These are phyloP conservation scores for Salvia miltiorrhiza DNA, from an alignment of 257 asterid genomes.

Conservation along the genomic window DNA sequence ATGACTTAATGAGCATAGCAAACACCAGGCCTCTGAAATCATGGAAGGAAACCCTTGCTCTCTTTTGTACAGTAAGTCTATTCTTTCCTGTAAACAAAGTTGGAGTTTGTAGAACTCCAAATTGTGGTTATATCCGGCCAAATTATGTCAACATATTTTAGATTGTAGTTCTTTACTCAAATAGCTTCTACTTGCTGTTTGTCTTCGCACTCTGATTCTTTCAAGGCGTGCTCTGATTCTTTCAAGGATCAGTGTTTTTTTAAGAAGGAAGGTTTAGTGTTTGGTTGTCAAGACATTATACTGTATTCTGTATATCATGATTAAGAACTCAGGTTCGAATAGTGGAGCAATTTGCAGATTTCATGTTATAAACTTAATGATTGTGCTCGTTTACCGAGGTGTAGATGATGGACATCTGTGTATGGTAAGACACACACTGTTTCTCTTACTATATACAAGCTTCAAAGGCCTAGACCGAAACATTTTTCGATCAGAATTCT, in stretches of 20 bases:
- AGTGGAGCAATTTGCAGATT: conserved; percentile 9
- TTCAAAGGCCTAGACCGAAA: too few species aligned
- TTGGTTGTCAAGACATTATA: neutral
- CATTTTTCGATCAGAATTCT: too few species aligned
- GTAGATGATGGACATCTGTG: neutral
- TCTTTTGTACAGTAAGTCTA: conserved; percentile 79
- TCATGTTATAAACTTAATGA: neutral
- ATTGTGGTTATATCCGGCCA: neutral
- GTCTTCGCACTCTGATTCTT: neutral
- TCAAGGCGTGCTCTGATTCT: neutral
- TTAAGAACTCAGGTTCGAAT: neutral
- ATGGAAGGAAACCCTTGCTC: conserved; percentile 99
- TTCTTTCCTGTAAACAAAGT: conserved; percentile 12
- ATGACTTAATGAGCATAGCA: conserved; percentile 86
- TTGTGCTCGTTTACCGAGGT: neutral
- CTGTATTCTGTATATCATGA: neutral
- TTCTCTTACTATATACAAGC: neutral
- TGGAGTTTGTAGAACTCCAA: conserved; percentile 1
- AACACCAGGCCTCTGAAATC: conserved; percentile 79
- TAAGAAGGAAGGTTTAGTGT: neutral
- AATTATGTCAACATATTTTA: neutral
- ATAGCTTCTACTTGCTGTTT: conserved; percentile 4
- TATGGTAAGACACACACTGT: neutral
- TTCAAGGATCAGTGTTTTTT: neutral
- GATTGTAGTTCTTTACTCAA: neutral